Percentiles rank a stretch among this genome's conserved stretches.
phyloP scores from a whole-genome alignment of 805 yeast species.

The Grigorovia humatica region DNA sequence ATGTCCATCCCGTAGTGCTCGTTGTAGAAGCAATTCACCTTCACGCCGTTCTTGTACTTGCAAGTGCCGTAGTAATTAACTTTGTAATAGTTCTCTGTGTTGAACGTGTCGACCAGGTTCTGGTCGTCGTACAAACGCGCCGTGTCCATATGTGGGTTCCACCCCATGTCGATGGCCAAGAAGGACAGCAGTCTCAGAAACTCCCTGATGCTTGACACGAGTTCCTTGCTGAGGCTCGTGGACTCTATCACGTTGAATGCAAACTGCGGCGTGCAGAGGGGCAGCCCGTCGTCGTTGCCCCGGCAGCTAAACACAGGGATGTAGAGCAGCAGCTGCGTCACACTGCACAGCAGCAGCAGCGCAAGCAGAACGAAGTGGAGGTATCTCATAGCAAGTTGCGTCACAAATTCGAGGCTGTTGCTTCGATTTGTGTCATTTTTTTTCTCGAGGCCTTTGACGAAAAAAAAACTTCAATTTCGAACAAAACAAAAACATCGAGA shows the following conservation, averaged over 20 bases:
- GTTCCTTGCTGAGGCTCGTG: slow-evolving; percentile 10
- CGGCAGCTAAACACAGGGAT: slow-evolving; percentile 21
- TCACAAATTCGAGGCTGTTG: background rate
- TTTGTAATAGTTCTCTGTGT: slow-evolving; percentile 12
- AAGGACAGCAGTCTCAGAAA: slow-evolving; percentile 21
- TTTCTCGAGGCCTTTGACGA: too few species aligned
- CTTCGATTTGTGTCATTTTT: background rate
- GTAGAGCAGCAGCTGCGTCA: slow-evolving; percentile 15
- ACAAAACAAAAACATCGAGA: background rate
- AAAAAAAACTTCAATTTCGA: too few species aligned
- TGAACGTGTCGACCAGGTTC: slow-evolving; percentile 19
- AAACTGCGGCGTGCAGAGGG: slow-evolving; percentile 24
- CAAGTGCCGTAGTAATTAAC: slow-evolving; percentile 25
- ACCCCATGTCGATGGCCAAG: slow-evolving; percentile 23
- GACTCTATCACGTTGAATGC: slow-evolving; percentile 14
- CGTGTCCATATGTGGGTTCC: slow-evolving; percentile 9
- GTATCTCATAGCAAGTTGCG: background rate
- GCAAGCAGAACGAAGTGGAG: background rate
- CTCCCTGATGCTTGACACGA: slow-evolving; percentile 18
- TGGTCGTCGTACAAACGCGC: slow-evolving; percentile 16
- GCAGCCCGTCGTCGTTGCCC: slow-evolving; percentile 4
- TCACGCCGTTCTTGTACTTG: slow-evolving; percentile 9
- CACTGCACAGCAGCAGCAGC: slow-evolving; percentile 4
- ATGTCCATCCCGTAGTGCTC: slow-evolving; percentile 19
- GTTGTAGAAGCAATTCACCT: slow-evolving; percentile 12